Percentiles rank a stretch among this genome's conserved stretches.
Evolutionary conservation across 441 rosid species (phyloP).

Genomic region (Brassica hybrid): DNA sequence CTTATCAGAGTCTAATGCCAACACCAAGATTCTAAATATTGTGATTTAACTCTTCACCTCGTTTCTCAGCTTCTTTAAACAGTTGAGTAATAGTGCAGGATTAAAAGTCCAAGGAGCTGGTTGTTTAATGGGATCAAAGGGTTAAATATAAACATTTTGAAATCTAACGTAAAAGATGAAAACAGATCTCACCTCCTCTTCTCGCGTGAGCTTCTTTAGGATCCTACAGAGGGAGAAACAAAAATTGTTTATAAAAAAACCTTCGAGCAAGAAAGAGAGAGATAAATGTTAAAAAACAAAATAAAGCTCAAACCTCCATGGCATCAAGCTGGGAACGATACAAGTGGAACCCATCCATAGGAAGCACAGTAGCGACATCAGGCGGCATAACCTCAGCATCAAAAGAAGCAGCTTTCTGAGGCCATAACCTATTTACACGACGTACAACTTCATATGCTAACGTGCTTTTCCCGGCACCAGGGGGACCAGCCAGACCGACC

Average conservation of each 20-base stretch:
- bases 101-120: no score
- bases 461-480: constrained; percentile 96
- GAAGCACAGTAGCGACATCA: constrained; percentile 78
- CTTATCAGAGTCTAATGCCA: no score
- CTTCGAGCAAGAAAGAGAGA: background rate
- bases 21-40: no score
- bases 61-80: no score
- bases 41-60: no score
- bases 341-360: constrained; percentile 97
- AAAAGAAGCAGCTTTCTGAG: constrained; percentile 62
- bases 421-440: constrained; percentile 72
- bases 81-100: no score
- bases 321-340: constrained; percentile 90
- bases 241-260: background rate
- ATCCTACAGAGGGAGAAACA: constrained; percentile 51
- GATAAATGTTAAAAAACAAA: background rate
- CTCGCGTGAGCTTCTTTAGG: constrained; percentile 98
- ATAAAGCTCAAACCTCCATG: constrained; percentile 65
- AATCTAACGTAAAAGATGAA: constrained; percentile 5
- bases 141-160: constrained; percentile 28
- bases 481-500: constrained; percentile 90
- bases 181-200: constrained; percentile 81
- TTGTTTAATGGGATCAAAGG: constrained; percentile 25
- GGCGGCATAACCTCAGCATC: constrained; percentile 71
- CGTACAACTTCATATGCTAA: constrained; percentile 69